Evolutionary conservation across 176 grass and related monocot genomes (phyloP).

Genomic region (Oryza punctata): DNA sequence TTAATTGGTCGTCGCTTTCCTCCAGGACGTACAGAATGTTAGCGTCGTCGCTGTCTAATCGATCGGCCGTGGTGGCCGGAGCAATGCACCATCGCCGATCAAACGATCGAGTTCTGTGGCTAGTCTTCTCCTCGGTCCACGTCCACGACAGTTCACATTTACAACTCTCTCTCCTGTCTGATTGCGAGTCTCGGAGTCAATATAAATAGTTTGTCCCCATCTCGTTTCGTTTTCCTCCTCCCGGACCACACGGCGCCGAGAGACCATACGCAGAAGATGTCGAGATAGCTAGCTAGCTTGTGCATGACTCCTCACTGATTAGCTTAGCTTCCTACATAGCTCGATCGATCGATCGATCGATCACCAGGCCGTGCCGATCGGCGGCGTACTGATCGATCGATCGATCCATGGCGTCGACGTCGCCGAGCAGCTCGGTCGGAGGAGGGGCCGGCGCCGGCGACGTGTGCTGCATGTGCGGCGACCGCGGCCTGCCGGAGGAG

Average conservation of each 20-base stretch:
- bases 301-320: background rate
- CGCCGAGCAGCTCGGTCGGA: background rate
- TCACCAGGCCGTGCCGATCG: background rate
- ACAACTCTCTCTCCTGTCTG: background rate
- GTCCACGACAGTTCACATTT: slow-evolving; percentile 29
- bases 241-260: slow-evolving; percentile 3
- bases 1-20: background rate
- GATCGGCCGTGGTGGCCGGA: slow-evolving; percentile 14
- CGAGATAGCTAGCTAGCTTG: background rate
- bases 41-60: slow-evolving; percentile 17
- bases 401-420: slow-evolving; percentile 4
- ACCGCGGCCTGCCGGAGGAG: slow-evolving; percentile 65
- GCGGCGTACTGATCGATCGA: background rate
- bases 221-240: background rate
- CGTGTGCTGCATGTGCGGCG: slow-evolving; percentile 99
- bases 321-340: background rate
- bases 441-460: background rate
- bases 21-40: background rate
- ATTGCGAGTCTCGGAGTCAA: background rate
- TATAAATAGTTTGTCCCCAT: slow-evolving; percentile 37
- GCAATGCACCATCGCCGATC: background rate
- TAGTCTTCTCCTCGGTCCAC: slow-evolving; percentile 1
- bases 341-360: background rate
- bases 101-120: background rate
- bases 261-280: background rate